Base-by-base conservation (phyloP, 1,284 basidiomycete genomes). In the Meira miltonrushii region DNA sequence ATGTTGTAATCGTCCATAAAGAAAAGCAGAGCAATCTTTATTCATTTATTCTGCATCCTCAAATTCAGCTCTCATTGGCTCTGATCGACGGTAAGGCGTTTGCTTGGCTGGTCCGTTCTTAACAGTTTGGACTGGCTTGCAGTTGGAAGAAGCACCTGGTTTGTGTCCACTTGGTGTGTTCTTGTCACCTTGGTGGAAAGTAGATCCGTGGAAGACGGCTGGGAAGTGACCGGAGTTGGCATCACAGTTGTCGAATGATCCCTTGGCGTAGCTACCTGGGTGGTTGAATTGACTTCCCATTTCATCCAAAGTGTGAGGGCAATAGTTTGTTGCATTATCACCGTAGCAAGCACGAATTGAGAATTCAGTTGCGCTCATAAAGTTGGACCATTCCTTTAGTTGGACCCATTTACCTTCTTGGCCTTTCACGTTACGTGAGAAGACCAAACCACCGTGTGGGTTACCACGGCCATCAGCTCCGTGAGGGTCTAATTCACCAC, bases 401-500 rank as follows among this genome's bases (percentile, higher is more conserved):
- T 69, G 65, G 0, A 52, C 41, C 12, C 40, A 69, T 21, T 65
- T 52, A 15, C 65, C 65, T 37, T 69, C 65, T 6, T 37, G 58
- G 6, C 64, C 65, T 44, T 62, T 41, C 1, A 59, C 58, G 39
- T 64, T 66, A 58, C 61, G 64, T 39, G 59, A 55, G 41, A 59
- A 71, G 1, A 71, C 67, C 0, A 71, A 28, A 8, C 69, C 69
- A 23, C 69, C 67, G 2, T 60, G 58, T 44, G 69, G 69, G 57
- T 71, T 71, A 8, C 69, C 67, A 2, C 60, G 56, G 1, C 69
- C 69, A 17, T 62, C 60, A 21, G 67, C 67, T 10, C 67, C 69
- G 56, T 71, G 69, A 1, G 69, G 69, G 43, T 71, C 69, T 37
- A 71, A 64, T 52, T 71, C 69, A 8, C 69, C 69, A 5, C 69